Evolutionary conservation across 176 grass and related monocot genomes (phyloP).

Genomic region (Cenchrus americanus): DNA sequence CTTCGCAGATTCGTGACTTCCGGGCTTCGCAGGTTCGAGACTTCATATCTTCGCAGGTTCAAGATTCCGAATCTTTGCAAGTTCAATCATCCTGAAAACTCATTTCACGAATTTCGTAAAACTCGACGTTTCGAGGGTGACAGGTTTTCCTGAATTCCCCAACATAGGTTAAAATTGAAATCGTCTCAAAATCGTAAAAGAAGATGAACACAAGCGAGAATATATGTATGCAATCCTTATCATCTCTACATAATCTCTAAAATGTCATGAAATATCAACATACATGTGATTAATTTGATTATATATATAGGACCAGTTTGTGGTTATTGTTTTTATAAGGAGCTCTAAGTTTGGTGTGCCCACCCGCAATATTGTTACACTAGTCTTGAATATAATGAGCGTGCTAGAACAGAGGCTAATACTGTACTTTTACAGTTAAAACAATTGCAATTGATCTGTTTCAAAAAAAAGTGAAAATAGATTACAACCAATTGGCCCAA

Average conservation of each 20-base stretch:
- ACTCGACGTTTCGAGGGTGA: too few species aligned
- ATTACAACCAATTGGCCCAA: slow-evolving; percentile 25
- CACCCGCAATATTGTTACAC: not conserved
- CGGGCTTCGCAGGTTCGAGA: too few species aligned
- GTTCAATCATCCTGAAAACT: too few species aligned
- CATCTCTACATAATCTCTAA: not conserved
- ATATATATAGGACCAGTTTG: not conserved
- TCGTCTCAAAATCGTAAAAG: not conserved
- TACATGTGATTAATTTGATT: not conserved
- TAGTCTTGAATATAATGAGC: not conserved
- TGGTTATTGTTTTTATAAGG: not conserved
- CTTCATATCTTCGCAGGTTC: too few species aligned
- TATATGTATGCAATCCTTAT: not conserved
- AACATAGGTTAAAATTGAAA: not conserved
- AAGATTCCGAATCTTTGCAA: too few species aligned
- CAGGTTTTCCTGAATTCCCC: too few species aligned
- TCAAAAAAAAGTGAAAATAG: slow-evolving; percentile 22
- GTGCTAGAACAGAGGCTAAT: not conserved
- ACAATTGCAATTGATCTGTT: slow-evolving; percentile 28
- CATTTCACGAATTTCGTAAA: too few species aligned
- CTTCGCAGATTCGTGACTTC: too few species aligned
- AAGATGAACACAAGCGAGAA: not conserved
- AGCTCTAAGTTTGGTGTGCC: not conserved
- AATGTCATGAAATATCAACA: not conserved
- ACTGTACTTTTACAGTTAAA: slow-evolving; percentile 40